phyloP scores from a whole-genome alignment of 1,139 yeast genomes.

The Lodderomyces elongisporus region DNA sequence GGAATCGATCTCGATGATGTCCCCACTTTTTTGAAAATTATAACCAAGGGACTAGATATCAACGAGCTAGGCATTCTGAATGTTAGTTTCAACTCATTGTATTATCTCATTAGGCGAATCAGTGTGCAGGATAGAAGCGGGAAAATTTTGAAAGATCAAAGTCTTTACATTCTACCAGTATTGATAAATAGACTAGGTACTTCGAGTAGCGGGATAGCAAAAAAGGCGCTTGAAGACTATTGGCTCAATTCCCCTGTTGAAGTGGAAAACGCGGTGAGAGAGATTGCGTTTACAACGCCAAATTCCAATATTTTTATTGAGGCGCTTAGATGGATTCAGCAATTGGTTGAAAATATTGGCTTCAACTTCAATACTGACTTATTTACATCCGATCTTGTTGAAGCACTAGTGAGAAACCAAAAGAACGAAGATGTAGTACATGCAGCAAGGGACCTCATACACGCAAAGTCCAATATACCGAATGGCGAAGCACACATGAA shows the following conservation, averaged over 20 bases:
- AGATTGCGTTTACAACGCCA: slow-evolving; percentile 40
- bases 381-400: slow-evolving; percentile 20
- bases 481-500: not conserved
- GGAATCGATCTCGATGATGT: slow-evolving; percentile 52
- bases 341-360: slow-evolving; percentile 26
- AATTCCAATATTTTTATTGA: slow-evolving; percentile 43
- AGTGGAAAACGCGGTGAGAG: slow-evolving; percentile 47
- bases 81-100: slow-evolving; percentile 60
- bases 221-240: slow-evolving; percentile 56
- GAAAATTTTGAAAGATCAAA: slow-evolving; percentile 41
- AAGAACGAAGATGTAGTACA: slow-evolving; percentile 8
- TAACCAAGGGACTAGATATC: slow-evolving; percentile 43
- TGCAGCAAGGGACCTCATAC: slow-evolving; percentile 5
- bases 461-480: not conserved
- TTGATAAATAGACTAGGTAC: slow-evolving; percentile 44
- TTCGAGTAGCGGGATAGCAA: slow-evolving; percentile 38
- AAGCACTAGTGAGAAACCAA: slow-evolving; percentile 3
- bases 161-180: slow-evolving; percentile 52
- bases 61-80: slow-evolving; percentile 39
- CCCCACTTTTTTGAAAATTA: slow-evolving; percentile 53
- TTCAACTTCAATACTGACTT: slow-evolving; percentile 28
- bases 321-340: slow-evolving; percentile 29
- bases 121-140: slow-evolving; percentile 62
- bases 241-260: slow-evolving; percentile 61
- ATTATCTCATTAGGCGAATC: slow-evolving; percentile 72